Conservation (phyloP, 2,329 filamentous ascomycete species). For the Tolypocladium tundrense region DNA sequence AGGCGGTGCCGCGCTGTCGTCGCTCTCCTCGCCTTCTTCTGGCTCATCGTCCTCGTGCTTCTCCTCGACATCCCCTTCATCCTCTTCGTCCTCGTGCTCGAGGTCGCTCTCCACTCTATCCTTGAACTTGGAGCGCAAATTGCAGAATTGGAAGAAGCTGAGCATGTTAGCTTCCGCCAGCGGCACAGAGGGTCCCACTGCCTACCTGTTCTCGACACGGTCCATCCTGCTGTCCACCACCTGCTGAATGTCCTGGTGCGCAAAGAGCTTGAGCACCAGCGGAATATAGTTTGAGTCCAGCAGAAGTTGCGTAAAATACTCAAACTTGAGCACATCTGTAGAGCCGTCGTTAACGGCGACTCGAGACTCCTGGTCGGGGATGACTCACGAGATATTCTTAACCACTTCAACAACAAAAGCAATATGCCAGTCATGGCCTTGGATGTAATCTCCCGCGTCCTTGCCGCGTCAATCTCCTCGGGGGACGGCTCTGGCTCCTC, state of each 20-base stretch:
- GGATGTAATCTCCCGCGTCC: slow-evolving; percentile 75
- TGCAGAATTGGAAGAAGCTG: slow-evolving; percentile 89
- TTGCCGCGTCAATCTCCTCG: slow-evolving; percentile 73
- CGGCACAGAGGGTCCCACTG: neutral
- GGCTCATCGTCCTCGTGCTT: slow-evolving; percentile 20
- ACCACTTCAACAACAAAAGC: slow-evolving; percentile 87
- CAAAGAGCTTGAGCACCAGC: slow-evolving; percentile 83
- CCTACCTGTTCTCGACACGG: slow-evolving; percentile 67
- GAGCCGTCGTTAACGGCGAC: slow-evolving; percentile 7
- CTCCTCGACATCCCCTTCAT: slow-evolving; percentile 13
- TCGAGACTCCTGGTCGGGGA: neutral
- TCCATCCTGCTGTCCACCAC: slow-evolving; percentile 80
- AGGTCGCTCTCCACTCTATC: slow-evolving; percentile 20
- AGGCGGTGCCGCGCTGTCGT: slow-evolving; percentile 75
- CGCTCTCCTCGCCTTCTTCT: slow-evolving; percentile 37
- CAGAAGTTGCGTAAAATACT: slow-evolving; percentile 87
- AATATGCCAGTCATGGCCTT: slow-evolving; percentile 90
- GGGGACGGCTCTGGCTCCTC: slow-evolving; percentile 40
- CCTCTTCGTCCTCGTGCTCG: slow-evolving; percentile 11
- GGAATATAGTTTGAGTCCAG: slow-evolving; percentile 94
- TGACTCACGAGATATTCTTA: slow-evolving; percentile 78
- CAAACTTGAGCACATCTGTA: slow-evolving; percentile 83
- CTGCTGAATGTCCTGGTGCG: slow-evolving; percentile 87
- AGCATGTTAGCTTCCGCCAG: slow-evolving; percentile 8
- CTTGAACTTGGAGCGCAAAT: slow-evolving; percentile 47